Base-by-base conservation (phyloP, 164 flowering plant genomes). In the Annona squamosa region DNA sequence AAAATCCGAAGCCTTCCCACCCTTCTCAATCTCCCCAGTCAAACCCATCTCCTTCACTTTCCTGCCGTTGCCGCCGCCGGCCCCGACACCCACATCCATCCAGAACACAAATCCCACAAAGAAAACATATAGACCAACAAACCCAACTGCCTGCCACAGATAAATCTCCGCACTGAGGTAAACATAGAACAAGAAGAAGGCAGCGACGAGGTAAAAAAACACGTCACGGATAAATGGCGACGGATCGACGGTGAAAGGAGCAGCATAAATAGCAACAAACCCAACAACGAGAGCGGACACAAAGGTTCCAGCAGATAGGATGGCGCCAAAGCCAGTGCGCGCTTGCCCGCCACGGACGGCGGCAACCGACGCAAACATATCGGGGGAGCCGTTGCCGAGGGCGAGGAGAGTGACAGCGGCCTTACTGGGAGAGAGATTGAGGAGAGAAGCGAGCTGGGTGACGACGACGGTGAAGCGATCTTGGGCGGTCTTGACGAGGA, bases 361-460 rank as follows among this genome's bases (percentile, higher is more conserved):
- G 0, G 94, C 94, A 26, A 89, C 84, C 2, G 97, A 90, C 0
- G 98, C 85, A 67, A 93, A 93, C 26, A 93, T 93, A 71, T 96
- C 98, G 0, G 98, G 98, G 2, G 98, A 91, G 48, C 99, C 99
- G 72, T 96, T 93, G 9, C 99, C 99, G 7, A 95, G 85, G 2
- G 99, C 97, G n/a, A 95, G 79, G n/a, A 95, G 93, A 1, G 98
- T 95, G 45, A 95, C 96, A 0, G 97, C 99, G 0, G 82, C 98
- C 90, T 91, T 91, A 61, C 88, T 83, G 0, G 97, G 97, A 1
- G 98, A 84, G 17, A 91, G 82, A 12, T 82, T 75, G 48, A 93
- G 86, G 57, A 74, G 89, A 13, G 72, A 6, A 1, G 87, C 71
- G 37, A 95, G 90, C 80, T 82, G 85, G 9, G 99, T 88, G 72